phyloP scores from a whole-genome alignment of 164 flowering plant species.

The Annona cherimola region DNA sequence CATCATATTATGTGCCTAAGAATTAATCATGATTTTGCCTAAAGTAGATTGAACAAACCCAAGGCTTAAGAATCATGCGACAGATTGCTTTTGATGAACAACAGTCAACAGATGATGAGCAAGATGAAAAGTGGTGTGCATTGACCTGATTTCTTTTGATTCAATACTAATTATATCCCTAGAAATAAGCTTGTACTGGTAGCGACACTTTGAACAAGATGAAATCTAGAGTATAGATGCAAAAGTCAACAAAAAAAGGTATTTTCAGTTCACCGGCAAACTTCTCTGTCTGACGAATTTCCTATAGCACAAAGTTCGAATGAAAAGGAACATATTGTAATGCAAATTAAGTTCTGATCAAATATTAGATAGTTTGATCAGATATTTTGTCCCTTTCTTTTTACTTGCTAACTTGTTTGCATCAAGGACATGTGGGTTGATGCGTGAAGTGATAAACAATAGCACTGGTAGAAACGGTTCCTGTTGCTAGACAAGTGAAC shows the following conservation, averaged over 20 bases:
- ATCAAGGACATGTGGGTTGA: neutral
- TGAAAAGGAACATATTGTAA: neutral
- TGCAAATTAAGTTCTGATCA: neutral
- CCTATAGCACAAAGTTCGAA: neutral
- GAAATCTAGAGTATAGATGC: conserved; percentile 51
- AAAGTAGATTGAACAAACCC: neutral
- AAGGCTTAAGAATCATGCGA: neutral
- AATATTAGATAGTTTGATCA: neutral
- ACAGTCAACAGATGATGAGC: neutral
- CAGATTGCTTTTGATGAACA: neutral
- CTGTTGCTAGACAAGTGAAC: no score
- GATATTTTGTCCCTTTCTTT: no score
- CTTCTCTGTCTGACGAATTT: neutral
- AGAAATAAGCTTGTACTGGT: conserved; percentile 90
- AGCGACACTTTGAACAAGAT: conserved; percentile 89
- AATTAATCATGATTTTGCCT: neutral
- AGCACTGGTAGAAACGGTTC: no score
- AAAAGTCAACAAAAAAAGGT: neutral
- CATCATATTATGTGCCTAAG: neutral
- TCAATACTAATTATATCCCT: conserved; percentile 67
- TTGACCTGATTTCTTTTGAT: conserved; percentile 91
- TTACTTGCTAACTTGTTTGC: no score
- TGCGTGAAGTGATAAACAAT: no score
- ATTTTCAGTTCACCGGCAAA: no score
- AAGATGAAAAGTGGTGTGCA: conserved; percentile 8